These are phyloP conservation scores for Melocanna baccifera DNA, from an alignment of 176 grass and related monocot species.

Conservation along the genomic window DNA sequence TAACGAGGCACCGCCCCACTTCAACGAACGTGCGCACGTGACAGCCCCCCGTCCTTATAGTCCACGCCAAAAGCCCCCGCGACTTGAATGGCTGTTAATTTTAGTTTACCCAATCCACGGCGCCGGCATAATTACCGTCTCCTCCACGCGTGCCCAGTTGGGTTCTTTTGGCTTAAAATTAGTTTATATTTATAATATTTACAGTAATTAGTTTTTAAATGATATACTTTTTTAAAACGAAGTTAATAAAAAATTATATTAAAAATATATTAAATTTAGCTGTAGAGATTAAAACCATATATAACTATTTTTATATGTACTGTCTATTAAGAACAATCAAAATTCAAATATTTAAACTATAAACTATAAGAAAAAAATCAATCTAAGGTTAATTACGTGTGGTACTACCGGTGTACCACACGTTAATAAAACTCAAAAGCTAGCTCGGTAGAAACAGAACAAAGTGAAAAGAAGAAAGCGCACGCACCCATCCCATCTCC, in stretches of 20 bases:
- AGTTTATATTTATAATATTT: too few species aligned
- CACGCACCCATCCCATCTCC: conserved; percentile 44
- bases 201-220: too few species aligned
- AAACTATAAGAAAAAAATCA: too few species aligned
- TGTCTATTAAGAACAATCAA: too few species aligned
- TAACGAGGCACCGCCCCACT: conserved; percentile 63
- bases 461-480: conserved; percentile 64
- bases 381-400: conserved; percentile 5
- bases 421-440: conserved; percentile 33
- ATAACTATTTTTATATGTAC: too few species aligned
- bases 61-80: conserved; percentile 23
- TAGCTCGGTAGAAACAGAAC: conserved; percentile 13
- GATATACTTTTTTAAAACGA: too few species aligned
- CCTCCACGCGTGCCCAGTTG: conserved; percentile 24
- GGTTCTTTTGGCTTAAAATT: too few species aligned
- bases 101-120: background rate
- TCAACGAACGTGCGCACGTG: conserved; percentile 50
- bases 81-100: conserved; percentile 15
- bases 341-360: too few species aligned
- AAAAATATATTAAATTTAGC: too few species aligned
- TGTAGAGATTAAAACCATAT: too few species aligned
- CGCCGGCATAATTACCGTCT: conserved; percentile 22
- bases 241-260: too few species aligned
- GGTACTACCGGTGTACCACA: background rate
- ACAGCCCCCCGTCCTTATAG: conserved; percentile 23